phyloP scores from a whole-genome alignment of 2,329 filamentous ascomycete species.

The Aureobasidium namibiae region DNA sequence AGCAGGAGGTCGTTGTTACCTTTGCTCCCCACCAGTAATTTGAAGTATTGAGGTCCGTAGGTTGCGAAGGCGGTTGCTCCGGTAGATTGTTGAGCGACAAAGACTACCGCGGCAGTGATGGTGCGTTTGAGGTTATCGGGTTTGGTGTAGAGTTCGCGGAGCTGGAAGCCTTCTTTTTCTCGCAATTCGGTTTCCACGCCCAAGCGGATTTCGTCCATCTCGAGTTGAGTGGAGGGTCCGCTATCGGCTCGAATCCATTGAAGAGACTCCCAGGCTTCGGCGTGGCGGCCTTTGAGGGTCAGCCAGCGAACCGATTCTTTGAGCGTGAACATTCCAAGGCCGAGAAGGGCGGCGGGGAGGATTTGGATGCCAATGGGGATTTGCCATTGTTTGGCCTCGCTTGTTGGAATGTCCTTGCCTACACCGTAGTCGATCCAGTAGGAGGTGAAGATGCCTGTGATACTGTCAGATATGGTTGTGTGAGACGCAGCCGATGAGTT shows the following conservation, averaged over 20 bases:
- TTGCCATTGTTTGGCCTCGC: constrained; percentile 43
- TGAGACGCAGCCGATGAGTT: too few relatives aligned
- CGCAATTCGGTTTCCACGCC: constrained; percentile 39
- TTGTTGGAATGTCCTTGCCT: constrained; percentile 26
- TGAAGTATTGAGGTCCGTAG: constrained; percentile 49
- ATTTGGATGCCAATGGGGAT: constrained; percentile 48
- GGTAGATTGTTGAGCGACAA: constrained; percentile 46
- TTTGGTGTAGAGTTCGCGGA: constrained; percentile 37
- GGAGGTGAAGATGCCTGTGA: constrained; percentile 36
- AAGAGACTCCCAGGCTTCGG: constrained; percentile 41
- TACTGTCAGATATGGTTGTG: background rate
- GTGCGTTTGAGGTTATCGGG: constrained; percentile 38
- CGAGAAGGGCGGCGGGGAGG: constrained; percentile 39
- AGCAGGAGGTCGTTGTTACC: constrained; percentile 39
- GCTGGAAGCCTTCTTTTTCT: constrained; percentile 37
- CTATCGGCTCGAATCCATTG: constrained; percentile 44
- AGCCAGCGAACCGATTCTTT: constrained; percentile 46
- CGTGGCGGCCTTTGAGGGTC: constrained; percentile 35
- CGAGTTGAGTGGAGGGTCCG: constrained; percentile 28
- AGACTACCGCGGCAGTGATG: constrained; percentile 38
- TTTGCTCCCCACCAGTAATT: constrained; percentile 38
- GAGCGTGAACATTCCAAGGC: constrained; percentile 41
- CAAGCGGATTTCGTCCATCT: constrained; percentile 44
- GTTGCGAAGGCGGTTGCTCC: constrained; percentile 40
- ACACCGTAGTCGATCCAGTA: constrained; percentile 49